Percentiles rank a stretch among this genome's conserved stretches.
phyloP scores from a whole-genome alignment of 1,284 basidiomycete genomes.

The Amylostereum areolatum region DNA sequence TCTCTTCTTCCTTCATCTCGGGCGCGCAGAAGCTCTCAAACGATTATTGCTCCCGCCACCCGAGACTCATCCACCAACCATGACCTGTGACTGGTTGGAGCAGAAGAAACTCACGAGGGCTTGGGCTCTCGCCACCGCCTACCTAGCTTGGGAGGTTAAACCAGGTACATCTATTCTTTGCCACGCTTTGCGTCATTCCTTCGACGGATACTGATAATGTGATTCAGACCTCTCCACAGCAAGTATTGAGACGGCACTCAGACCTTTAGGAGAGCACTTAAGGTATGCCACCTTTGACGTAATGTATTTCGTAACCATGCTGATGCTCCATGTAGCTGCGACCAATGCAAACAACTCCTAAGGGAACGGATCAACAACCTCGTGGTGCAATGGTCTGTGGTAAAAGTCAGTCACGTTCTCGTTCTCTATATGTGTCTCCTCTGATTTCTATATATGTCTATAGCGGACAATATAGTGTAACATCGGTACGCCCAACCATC shows the following conservation, averaged over 20 bases:
- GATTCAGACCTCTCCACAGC: constrained; percentile 27
- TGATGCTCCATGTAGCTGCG: constrained; percentile 13
- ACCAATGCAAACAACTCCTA: constrained; percentile 54
- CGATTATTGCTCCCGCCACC: constrained; percentile 28
- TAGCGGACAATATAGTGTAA: not conserved
- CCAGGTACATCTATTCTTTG: constrained; percentile 19
- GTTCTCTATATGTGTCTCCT: not conserved
- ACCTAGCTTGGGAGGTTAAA: constrained; percentile 29
- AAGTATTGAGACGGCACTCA: constrained; percentile 28
- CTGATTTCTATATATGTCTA: not conserved
- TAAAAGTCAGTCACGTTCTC: constrained; percentile 45
- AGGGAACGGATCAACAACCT: constrained; percentile 62
- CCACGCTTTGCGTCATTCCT: too few relatives aligned
- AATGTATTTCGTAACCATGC: too few relatives aligned
- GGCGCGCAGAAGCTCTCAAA: constrained; percentile 29
- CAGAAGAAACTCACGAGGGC: constrained; percentile 24
- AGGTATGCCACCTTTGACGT: too few relatives aligned
- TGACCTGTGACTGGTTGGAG: constrained; percentile 20
- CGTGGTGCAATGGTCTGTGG: constrained; percentile 69
- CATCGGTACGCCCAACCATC: not conserved
- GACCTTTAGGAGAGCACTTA: constrained; percentile 27
- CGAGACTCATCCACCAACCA: constrained; percentile 21
- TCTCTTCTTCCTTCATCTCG: constrained; percentile 33
- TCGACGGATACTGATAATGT: too few relatives aligned
- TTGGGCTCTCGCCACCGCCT: constrained; percentile 29